Evolutionary conservation across 352 stramenopile species (phyloP).

Genomic region (Globisporangium recalcitrans): DNA sequence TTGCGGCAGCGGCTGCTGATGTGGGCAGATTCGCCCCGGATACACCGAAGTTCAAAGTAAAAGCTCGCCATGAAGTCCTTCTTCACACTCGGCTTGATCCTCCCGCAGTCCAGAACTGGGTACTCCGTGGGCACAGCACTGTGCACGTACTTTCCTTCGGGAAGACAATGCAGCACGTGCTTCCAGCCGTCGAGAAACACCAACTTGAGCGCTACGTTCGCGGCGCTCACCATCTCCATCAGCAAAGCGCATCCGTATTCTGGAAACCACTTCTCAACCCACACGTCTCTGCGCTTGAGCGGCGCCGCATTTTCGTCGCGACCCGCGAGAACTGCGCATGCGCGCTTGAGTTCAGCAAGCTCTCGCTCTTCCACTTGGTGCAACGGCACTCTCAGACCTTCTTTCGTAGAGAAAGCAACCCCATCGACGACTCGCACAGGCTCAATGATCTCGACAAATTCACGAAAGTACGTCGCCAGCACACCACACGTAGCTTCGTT

Average conservation of each 20-base stretch:
- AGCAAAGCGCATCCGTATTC: slow-evolving; percentile 13
- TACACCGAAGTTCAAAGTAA: too few relatives aligned
- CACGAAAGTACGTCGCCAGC: background rate
- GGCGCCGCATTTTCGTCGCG: background rate
- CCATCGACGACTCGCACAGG: background rate
- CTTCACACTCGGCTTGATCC: slow-evolving; percentile 16
- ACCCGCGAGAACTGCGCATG: background rate
- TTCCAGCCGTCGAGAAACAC: slow-evolving; percentile 43
- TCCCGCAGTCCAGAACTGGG: slow-evolving; percentile 26
- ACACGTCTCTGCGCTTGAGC: background rate
- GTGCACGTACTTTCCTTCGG: slow-evolving; percentile 23
- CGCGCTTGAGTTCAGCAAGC: slow-evolving; percentile 11
- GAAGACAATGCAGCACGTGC: slow-evolving; percentile 30
- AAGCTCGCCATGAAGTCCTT: slow-evolving; percentile 19
- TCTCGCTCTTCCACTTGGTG: slow-evolving; percentile 19
- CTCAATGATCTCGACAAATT: background rate
- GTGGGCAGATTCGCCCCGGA: background rate
- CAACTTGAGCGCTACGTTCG: slow-evolving; percentile 21
- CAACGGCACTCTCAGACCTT: slow-evolving; percentile 4
- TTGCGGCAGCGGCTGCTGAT: slow-evolving; percentile 6
- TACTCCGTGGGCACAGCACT: slow-evolving; percentile 29
- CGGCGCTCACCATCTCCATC: slow-evolving; percentile 18
- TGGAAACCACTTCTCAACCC: slow-evolving; percentile 5
- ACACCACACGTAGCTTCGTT: background rate
- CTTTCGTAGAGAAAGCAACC: slow-evolving; percentile 16